Base-by-base conservation (phyloP, 2,329 filamentous ascomycete species). In the Cadophora malorum region DNA sequence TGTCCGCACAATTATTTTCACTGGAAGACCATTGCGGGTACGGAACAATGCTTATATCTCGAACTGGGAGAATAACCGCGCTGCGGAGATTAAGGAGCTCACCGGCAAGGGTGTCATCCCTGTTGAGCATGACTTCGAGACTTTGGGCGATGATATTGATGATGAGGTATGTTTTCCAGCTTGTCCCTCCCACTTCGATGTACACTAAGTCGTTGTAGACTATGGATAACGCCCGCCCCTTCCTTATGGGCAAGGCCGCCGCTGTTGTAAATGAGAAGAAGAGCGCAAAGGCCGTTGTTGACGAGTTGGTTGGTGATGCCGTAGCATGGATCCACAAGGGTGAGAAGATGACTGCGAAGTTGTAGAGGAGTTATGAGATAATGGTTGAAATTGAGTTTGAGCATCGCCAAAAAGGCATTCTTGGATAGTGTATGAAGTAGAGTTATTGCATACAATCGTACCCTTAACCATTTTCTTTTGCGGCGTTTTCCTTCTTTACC, bases 1-100 rank as follows among this genome's bases (percentile, higher is more conserved):
- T 78, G 84, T 98, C 79, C 92, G 93, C 79, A 99, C 96, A 61
- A 93, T 98, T 80, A 99, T 99, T 83, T 99, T 98, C 87, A 99
- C 96, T 67, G 96, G 96, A 66, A 92, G 96, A 67, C 96, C 96
- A 45, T 86, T 99, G 78, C 93, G 96, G 74, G 96, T 99, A 68
- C 91, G 94, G 79, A 96, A 88, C 79, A 99, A 98, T 84, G 81
- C 91, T 7, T 99, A 99, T 82, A 98, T 99, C 78, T 80, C 88
- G 78, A 92, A 97, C 85, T 99, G 96, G 96, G 95, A 99, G 83
- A 90, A 91, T 76, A 96, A 98, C 85, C 92, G 96, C 74, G 84
- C 86, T 74, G 83, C 87, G 49, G 96, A 99, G 85, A 97, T 99
- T 81, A 96, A 94, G 86, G 88, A 96, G 78, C 88, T 99, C 66